phyloP scores from a whole-genome alignment of 257 asterid species.

The Orobanche coerulescens region DNA sequence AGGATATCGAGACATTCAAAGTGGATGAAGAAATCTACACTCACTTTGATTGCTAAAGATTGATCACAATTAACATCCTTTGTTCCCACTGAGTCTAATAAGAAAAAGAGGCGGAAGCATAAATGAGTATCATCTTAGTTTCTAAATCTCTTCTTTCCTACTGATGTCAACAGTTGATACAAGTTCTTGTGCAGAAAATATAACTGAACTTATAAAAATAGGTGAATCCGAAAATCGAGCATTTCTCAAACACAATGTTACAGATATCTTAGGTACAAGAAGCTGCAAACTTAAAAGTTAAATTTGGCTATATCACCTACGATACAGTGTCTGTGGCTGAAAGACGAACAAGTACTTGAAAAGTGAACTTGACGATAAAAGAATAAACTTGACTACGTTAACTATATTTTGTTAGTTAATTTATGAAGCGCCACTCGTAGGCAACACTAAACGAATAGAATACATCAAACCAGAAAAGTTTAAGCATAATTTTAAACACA shows the following conservation, averaged over 20 bases:
- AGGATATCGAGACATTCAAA: conserved; percentile 3
- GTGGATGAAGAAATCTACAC: conserved; percentile 21
- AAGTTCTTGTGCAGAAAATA: not conserved
- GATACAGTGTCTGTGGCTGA: not conserved
- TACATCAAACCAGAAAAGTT: not conserved
- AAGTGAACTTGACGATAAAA: not conserved
- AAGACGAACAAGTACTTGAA: not conserved
- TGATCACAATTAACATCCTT: conserved; percentile 36
- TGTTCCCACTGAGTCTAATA: conserved; percentile 33
- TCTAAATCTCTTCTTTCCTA: not conserved
- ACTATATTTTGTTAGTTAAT: not conserved
- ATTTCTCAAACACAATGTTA: not conserved
- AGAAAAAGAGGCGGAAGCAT: conserved; percentile 10
- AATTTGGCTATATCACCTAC: not conserved
- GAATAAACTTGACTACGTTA: not conserved
- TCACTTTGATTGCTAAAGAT: conserved; percentile 54
- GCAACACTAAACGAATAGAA: not conserved
- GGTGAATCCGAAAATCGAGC: not conserved
- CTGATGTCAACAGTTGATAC: not conserved
- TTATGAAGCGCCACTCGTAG: not conserved
- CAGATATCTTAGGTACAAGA: not conserved
- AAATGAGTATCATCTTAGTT: conserved; percentile 6
- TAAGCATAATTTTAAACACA: not conserved
- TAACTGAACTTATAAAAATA: not conserved
- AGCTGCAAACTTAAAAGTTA: not conserved